Conservation (phyloP, 352 stramenopile genomes). For the Blastocystis sp. region DNA sequence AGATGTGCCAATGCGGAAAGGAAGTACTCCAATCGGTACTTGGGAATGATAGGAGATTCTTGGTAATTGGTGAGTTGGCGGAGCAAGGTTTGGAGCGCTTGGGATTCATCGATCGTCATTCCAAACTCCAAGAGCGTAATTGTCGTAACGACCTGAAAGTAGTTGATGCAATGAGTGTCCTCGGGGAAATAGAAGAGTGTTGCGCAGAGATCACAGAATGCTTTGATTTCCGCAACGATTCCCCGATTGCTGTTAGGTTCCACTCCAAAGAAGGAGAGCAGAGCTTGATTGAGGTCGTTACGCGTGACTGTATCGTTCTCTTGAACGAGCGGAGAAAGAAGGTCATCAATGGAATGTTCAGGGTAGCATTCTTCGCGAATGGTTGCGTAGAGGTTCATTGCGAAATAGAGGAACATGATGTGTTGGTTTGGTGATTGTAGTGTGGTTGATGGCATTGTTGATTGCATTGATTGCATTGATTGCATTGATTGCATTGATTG, state of each 20-base stretch:
- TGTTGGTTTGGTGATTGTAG: too few species aligned
- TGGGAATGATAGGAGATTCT: neutral
- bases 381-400: neutral
- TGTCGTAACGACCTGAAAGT: neutral
- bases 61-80: neutral
- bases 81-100: neutral
- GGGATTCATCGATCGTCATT: neutral
- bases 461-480: too few species aligned
- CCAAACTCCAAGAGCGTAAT: neutral
- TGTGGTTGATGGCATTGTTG: too few species aligned
- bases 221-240: neutral
- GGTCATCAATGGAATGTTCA: neutral
- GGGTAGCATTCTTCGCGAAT: neutral
- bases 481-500: too few species aligned
- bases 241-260: neutral
- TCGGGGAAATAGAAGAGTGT: slow-evolving; percentile 1
- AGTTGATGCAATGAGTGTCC: neutral
- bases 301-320: neutral
- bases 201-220: neutral
- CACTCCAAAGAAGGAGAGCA: neutral
- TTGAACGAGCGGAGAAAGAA: neutral
- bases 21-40: neutral
- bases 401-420: neutral
- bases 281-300: neutral
- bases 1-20: neutral